These are phyloP conservation scores for Russula abietina DNA, from an alignment of 768 basidiomycete species.

Conservation along the genomic window DNA sequence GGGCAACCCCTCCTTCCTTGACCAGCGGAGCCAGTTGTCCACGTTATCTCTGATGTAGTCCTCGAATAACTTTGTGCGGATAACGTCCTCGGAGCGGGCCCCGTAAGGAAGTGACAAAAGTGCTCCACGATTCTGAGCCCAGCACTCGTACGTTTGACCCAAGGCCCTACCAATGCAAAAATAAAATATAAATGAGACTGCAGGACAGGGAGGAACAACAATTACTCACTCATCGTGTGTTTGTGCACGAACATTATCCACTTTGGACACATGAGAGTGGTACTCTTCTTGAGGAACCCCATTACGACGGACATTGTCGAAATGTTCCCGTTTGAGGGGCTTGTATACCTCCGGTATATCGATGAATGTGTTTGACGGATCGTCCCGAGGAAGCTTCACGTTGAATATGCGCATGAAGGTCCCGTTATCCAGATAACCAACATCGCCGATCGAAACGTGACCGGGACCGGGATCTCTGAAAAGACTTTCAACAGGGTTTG, in stretches of 20 bases:
- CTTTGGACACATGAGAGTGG: not conserved
- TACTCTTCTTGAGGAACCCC: not conserved
- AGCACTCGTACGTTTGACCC: no score
- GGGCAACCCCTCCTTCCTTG: no score
- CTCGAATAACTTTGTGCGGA: no score
- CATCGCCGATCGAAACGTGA: constrained; percentile 22
- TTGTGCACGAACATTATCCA: not conserved
- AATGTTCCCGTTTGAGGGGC: not conserved
- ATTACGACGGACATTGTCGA: not conserved
- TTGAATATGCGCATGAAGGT: constrained; percentile 24
- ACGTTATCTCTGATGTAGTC: no score
- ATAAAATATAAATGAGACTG: no score
- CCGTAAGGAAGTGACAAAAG: no score
- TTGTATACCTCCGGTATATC: not conserved
- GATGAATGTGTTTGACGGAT: not conserved
- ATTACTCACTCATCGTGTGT: not conserved
- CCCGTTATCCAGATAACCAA: constrained; percentile 22
- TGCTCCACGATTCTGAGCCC: no score
- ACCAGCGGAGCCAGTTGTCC: no score
- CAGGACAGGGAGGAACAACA: not conserved
- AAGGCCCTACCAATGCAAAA: no score
- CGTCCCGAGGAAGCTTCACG: not conserved
- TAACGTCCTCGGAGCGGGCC: no score
- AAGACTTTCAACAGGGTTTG: constrained; percentile 12
- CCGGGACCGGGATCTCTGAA: not conserved